Base-by-base conservation (phyloP, 2,329 filamentous ascomycete genomes). In the Alternaria hordeiaustralica region DNA sequence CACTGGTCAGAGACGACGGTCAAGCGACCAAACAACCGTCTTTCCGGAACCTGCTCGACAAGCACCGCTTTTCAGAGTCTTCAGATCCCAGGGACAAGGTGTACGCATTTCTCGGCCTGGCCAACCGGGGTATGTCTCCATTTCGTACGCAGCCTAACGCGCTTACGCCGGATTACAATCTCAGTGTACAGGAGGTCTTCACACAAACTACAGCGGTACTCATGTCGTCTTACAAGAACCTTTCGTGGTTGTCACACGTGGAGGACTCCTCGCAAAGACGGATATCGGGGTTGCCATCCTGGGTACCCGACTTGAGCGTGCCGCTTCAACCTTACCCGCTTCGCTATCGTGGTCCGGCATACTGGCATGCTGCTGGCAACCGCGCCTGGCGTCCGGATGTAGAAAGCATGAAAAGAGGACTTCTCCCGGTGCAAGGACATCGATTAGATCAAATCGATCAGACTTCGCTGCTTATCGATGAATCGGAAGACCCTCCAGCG, bases 71-170 rank as follows among this genome's bases (percentile, higher is more conserved):
- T 51, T 67, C 69, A 2, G 61, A 68, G 7, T 71, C 72, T 9
- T 73, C 71, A 3, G 72, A 77, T 60, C 68, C 74, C 9, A 63
- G 74, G 20, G 74, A 77, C 56, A 77, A 77, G 53, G 67, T 77
- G 3, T 76, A 74, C 47, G 72, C 73, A 9, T 70, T 77, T 41
- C 67, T 77, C 5, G 71, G 73, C 4, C 62, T 76, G 2, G 70
- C 71, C 12, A 65, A 69, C 21, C 51, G 58, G 23, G 61, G 36
- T 13, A 64, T 70, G 63, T 61, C 60, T 7, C 70, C 72, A 1
- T 75, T 75, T 50, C 69, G 67, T 5, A 61, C 46, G 6, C 43
- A 71, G 26, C 68, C 72, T 13, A 62, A 53, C 1, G 57, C 55
- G 6, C 53, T 75, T 5, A 61, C 50, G 1, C 68, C 72, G 12